These are phyloP conservation scores for Ramaria rubella DNA, from an alignment of 768 basidiomycete species.

Conservation along the genomic window DNA sequence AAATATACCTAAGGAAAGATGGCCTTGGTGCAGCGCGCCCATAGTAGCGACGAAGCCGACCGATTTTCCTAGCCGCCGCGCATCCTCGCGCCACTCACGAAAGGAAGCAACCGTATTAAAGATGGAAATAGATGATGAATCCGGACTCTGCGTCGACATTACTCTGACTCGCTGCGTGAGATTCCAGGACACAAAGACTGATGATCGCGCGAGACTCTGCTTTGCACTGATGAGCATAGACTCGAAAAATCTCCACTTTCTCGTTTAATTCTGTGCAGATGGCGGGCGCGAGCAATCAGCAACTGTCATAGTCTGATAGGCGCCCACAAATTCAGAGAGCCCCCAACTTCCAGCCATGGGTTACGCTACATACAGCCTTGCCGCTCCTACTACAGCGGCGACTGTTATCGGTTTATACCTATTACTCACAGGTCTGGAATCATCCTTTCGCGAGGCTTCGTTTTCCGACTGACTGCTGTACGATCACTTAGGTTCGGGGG, in stretches of 20 bases:
- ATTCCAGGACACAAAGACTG: background rate
- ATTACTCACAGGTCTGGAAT: constrained; percentile 70
- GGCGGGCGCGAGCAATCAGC: too few relatives aligned
- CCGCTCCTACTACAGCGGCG: constrained; percentile 50
- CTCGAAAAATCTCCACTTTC: too few relatives aligned
- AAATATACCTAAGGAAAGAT: constrained; percentile 76
- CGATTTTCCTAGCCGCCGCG: constrained; percentile 48
- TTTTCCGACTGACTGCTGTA: background rate
- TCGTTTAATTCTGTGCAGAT: too few relatives aligned
- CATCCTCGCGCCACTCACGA: constrained; percentile 68
- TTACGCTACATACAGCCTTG: constrained; percentile 22
- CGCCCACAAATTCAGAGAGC: too few relatives aligned
- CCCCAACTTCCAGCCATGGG: constrained; percentile 25
- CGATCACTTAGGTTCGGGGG: constrained; percentile 59
- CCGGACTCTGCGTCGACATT: background rate
- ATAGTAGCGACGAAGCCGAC: constrained; percentile 98
- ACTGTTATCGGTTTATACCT: constrained; percentile 75
- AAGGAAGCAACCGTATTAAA: constrained; percentile 56
- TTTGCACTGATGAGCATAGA: background rate
- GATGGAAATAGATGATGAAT: constrained; percentile 32
- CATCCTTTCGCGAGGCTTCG: background rate
- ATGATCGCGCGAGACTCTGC: background rate
- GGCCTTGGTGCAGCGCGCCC: constrained; percentile 94
- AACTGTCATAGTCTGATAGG: too few relatives aligned
- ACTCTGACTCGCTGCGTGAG: background rate